A percentile compares a stretch with the other conserved stretches of the same genome.
These are phyloP conservation scores for Corrigiola litoralis DNA, from an alignment of 179 eudicot genomes.

Conservation along the genomic window DNA sequence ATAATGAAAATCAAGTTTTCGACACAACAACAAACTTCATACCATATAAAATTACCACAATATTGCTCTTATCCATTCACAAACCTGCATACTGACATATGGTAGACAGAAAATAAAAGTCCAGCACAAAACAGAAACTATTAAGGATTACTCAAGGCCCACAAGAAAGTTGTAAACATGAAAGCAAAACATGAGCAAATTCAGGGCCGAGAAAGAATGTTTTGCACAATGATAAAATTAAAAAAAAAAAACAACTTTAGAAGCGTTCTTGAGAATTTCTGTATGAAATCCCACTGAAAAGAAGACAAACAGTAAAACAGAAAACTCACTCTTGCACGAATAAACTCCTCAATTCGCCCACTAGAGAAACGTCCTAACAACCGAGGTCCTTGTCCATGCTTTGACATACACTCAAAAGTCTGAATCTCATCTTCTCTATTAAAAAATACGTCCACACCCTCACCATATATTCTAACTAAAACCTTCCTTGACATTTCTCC, in stretches of 20 bases:
- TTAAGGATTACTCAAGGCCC: no score
- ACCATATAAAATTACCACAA: no score
- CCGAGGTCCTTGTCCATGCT: slow-evolving; percentile 76
- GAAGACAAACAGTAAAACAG: not conserved
- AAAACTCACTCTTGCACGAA: slow-evolving; percentile 69
- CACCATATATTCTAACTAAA: slow-evolving; percentile 76
- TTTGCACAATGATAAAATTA: no score
- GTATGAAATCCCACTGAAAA: not conserved
- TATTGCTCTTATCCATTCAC: not conserved
- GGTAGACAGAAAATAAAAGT: not conserved
- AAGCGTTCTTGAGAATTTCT: not conserved
- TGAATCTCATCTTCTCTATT: slow-evolving; percentile 67
- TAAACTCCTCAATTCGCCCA: slow-evolving; percentile 90
- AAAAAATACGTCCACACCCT: slow-evolving; percentile 79
- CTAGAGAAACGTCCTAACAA: slow-evolving; percentile 62
- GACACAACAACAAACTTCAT: not conserved
- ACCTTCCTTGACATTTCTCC: slow-evolving; percentile 55
- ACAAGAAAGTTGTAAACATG: no score
- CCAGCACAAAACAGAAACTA: not conserved
- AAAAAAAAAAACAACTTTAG: not conserved
- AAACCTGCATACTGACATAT: not conserved
- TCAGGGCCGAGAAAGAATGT: no score
- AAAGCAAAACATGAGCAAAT: no score
- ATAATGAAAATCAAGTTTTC: no score
- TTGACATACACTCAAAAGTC: slow-evolving; percentile 82